A percentile compares a stretch with the other conserved stretches of the same genome.
phyloP scores from a whole-genome alignment of 345 rosid species.

The Cardamine resedifolia region DNA sequence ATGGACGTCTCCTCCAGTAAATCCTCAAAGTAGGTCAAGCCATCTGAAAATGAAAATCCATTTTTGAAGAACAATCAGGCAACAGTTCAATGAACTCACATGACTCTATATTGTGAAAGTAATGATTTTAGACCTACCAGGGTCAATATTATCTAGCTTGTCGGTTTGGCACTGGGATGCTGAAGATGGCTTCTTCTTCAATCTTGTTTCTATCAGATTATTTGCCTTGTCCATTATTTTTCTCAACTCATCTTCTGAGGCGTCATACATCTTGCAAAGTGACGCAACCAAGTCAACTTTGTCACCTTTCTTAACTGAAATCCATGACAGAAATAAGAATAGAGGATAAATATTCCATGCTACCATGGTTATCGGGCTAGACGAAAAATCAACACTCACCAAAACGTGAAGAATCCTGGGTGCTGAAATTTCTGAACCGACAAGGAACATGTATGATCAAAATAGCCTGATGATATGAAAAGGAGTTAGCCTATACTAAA shows the following conservation, averaged over 20 bases:
- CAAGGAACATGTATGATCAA: constrained; percentile 80
- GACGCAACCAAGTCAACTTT: constrained; percentile 81
- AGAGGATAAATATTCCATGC: not conserved
- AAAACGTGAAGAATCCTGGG: constrained; percentile 55
- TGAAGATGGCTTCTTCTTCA: constrained; percentile 57
- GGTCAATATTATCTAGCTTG: constrained; percentile 59
- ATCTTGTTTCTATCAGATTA: constrained; percentile 56
- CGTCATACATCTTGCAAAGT: constrained; percentile 72
- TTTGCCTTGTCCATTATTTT: constrained; percentile 66
- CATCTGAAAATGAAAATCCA: constrained; percentile 55
- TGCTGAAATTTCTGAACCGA: constrained; percentile 70
- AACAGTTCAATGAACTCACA: constrained; percentile 16
- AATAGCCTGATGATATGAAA: constrained; percentile 61
- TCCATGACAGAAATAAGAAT: constrained; percentile 11
- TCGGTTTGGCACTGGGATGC: constrained; percentile 67
- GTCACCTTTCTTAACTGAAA: constrained; percentile 70
- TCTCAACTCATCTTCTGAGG: constrained; percentile 83
- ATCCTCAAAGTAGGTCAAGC: constrained; percentile 78
- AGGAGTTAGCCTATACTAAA: constrained; percentile 14
- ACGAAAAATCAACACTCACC: constrained; percentile 51
- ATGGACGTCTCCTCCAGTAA: constrained; percentile 81
- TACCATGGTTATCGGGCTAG: not conserved
- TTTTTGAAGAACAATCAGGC: constrained; percentile 3
- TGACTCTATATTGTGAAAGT: constrained; percentile 17
- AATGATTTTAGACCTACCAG: constrained; percentile 48